Evolutionary conservation across 2,329 filamentous ascomycete species (phyloP), one percentile per base, ranked within the genome.

Genomic region (Pseudocercospora eumusae): DNA sequence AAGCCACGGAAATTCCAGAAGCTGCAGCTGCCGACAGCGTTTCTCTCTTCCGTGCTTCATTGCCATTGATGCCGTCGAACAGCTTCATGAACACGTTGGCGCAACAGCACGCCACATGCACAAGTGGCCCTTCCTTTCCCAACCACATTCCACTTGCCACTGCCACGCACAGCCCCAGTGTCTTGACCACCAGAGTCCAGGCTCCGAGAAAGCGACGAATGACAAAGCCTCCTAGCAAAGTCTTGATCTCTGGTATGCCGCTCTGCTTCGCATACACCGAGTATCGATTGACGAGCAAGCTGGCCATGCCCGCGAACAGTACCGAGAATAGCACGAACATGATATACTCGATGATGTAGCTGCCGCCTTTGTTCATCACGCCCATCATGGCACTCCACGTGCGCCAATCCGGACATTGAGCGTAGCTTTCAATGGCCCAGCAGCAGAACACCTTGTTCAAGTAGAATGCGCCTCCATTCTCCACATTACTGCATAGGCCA

Each of bases 231-330:
- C 93, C 93, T 58, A 99, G 80, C 8, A 99, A 86, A 2, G 93
- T 97, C 81, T 99, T 99, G 78, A 99, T 96, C 80, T 99, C 93
- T 5, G 93, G 92, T 69, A 99, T 97, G 77, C 93, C 93, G 74
- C 92, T 96, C 73, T 98, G 93, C 74, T 90, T 93, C 53, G 93
- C 93, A 77, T 96, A 91, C 4, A 90, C 82, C 23, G 91, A 92
- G 76, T 93, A 98, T 69, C 89, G 86, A 70, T 89, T 86, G 13
- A 98, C 93, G 58, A 98, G 79, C 57, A 93, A 74, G 57, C 89
- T 91, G 9, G 95, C 92, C 61, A 84, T 86, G 40, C 86, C 82
- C 25, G 93, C 93, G 73, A 96, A 93, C 7, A 89, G 70, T 89
- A 96, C 92, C 57, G 92, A 95, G 70, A 93, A 88, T n/a, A 89